These are phyloP conservation scores for Shiraia bambusicola DNA, from an alignment of 2,329 filamentous ascomycete species.

Conservation along the genomic window DNA sequence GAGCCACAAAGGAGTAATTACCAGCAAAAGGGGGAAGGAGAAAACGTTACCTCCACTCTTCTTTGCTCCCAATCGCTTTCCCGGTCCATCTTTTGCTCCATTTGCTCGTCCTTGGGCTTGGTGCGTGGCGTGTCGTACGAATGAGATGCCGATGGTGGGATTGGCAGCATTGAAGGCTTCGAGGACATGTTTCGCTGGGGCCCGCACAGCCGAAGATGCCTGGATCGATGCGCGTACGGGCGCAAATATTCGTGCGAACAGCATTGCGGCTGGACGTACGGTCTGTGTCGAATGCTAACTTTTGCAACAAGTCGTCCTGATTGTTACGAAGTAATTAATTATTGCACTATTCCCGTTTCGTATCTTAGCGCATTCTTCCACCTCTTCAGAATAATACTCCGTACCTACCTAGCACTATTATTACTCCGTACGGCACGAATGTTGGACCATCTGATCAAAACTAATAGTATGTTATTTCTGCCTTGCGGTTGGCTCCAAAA, in stretches of 20 bases:
- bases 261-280: conserved; percentile 32
- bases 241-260: conserved; percentile 44
- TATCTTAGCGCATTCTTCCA: too few relatives aligned
- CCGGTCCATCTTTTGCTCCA: conserved; percentile 67
- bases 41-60: conserved; percentile 71
- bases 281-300: too few relatives aligned
- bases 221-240: conserved; percentile 37
- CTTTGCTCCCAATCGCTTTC: conserved; percentile 93
- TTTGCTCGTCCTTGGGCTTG: conserved; percentile 68
- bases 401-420: too few relatives aligned
- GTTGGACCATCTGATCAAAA: too few relatives aligned
- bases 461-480: too few relatives aligned
- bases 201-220: conserved; percentile 19
- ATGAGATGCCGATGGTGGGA: conserved; percentile 47
- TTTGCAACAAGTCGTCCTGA: too few relatives aligned
- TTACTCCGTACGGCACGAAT: too few relatives aligned
- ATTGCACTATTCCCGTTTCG: too few relatives aligned
- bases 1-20: neutral
- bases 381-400: too few relatives aligned
- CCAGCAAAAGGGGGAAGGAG: neutral
- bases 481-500: conserved; percentile 2
- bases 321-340: too few relatives aligned
- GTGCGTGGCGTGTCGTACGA: conserved; percentile 64
- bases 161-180: conserved; percentile 37
- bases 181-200: conserved; percentile 33